Evolutionary conservation across 305 asterid genomes (phyloP), one percentile per base, ranked within the genome.

Genomic region (Rubia tinctorum): DNA sequence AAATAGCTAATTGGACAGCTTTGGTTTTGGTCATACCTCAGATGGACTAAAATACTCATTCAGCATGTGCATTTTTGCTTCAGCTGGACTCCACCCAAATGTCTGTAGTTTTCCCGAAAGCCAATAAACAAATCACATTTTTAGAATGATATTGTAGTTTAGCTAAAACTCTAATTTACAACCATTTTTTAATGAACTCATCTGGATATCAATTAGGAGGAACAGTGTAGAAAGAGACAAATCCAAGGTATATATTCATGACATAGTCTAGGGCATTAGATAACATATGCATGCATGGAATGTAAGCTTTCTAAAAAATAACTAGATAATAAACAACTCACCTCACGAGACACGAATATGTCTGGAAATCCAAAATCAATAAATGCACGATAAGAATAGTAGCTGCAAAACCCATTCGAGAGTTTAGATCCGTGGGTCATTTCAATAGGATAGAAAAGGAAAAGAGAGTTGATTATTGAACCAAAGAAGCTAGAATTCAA

Each of bases 331-430:
- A 14, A 23, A 10, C 14, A 25, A 65, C 14, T 77, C 84, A 93
- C 98, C 98, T 91, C 99, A 74, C 99, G 97, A 65, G 99, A 94
- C 82, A 91, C 80, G 84, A 94, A 94, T 77, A 94, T 79, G 75
- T 94, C 97, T 20, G 96, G 97, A 80, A 88, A 90, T 79, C 98
- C 99, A 80, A 90, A 91, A 82, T 94, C 99, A 72, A 91, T 84
- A 80, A 83, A 91, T 80, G 99, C 93, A 77, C 74, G 87, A 76
- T 90, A 90, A 8, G 99, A 94, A 78, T 94, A 94, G 79, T 94
- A 94, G 85, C 98, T 94, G 96, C 88, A 86, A 34, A 80, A 78
- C 25, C 60, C 60, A 55, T n/a, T 66, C 15, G 3, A n/a, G 70
- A 65, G 43, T 66, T 47, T 27, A 69, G 44, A 9, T 47, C 25